Percentiles rank a stretch among this genome's conserved stretches.
These are phyloP conservation scores for Leucocoprinus birnbaumii DNA, from an alignment of 768 basidiomycete species.

Conservation along the genomic window DNA sequence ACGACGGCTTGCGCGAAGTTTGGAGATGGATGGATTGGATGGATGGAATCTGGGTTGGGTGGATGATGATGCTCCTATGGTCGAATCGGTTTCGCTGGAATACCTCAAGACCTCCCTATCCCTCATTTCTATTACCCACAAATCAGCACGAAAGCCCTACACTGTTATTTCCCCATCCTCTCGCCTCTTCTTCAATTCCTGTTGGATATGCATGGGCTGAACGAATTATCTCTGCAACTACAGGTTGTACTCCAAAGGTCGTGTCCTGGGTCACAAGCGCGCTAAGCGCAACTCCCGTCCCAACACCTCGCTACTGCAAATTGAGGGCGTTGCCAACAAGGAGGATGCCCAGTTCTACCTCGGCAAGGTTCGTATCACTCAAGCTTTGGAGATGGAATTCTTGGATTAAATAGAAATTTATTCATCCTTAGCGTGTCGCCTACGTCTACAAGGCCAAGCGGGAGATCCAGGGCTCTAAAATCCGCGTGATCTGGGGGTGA, in stretches of 20 bases:
- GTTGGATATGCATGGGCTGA: conserved; percentile 16
- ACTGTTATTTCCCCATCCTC: conserved; percentile 1
- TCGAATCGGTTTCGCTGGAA: background rate
- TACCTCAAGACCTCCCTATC: conserved; percentile 7
- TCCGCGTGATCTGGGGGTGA: conserved; percentile 98
- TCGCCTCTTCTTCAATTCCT: background rate
- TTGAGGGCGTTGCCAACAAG: conserved; percentile 93
- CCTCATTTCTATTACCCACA: background rate
- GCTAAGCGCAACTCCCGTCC: conserved; percentile 95
- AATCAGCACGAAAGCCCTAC: background rate
- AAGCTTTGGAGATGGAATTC: background rate
- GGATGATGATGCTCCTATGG: conserved; percentile 23
- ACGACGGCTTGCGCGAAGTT: conserved; percentile 14
- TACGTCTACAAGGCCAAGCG: conserved; percentile 98
- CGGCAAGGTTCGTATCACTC: conserved; percentile 74
- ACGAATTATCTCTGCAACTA: conserved; percentile 13
- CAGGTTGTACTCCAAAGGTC: conserved; percentile 95
- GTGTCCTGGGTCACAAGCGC: conserved; percentile 97
- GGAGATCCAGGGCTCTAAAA: conserved; percentile 90
- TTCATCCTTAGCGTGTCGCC: conserved; percentile 73
- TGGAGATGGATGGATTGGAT: conserved; percentile 45
- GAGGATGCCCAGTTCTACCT: conserved; percentile 98
- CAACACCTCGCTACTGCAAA: conserved; percentile 94
- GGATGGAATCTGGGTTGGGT: conserved; percentile 19
- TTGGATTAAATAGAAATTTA: background rate